Conservation (phyloP, 768 basidiomycete species). For the Collybia mongolica region DNA sequence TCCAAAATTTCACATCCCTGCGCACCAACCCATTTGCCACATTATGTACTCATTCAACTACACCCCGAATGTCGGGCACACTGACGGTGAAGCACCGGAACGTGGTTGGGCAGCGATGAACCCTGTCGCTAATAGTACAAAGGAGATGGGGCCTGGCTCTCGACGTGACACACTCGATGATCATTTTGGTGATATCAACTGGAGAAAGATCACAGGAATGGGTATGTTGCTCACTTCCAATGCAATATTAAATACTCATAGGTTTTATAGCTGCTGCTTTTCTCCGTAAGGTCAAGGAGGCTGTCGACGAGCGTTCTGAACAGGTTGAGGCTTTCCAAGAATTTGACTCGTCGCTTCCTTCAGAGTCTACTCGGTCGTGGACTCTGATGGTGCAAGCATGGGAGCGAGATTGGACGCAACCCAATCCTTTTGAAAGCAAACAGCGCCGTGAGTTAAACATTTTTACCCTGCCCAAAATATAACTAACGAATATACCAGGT, state of each 20-base stretch:
- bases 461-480: not conserved
- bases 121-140: slow-evolving; percentile 11
- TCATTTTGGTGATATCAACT: slow-evolving; percentile 19
- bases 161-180: slow-evolving; percentile 21
- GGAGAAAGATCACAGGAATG: slow-evolving; percentile 16
- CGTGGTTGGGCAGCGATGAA: slow-evolving; percentile 20
- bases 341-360: slow-evolving; percentile 3
- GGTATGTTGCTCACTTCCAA: slow-evolving; percentile 6
- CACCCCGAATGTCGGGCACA: slow-evolving; percentile 14
- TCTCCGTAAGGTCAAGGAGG: slow-evolving; percentile 8
- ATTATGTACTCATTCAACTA: slow-evolving; percentile 20
- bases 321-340: slow-evolving; percentile 8
- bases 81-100: slow-evolving; percentile 13
- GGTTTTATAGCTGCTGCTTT: slow-evolving; percentile 5
- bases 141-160: slow-evolving; percentile 24
- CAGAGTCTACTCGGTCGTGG: not conserved
- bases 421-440: slow-evolving; percentile 9
- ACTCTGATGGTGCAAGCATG: slow-evolving; percentile 1
- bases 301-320: not conserved
- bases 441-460: slow-evolving; percentile 1
- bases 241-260: no score
- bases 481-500: not conserved
- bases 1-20: slow-evolving; percentile 27
- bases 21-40: slow-evolving; percentile 19
- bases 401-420: slow-evolving; percentile 8